Evolutionary conservation across 2,329 filamentous ascomycete genomes (phyloP), one percentile per base, ranked within the genome.

Genomic region (Cryphonectria carpinicola): DNA sequence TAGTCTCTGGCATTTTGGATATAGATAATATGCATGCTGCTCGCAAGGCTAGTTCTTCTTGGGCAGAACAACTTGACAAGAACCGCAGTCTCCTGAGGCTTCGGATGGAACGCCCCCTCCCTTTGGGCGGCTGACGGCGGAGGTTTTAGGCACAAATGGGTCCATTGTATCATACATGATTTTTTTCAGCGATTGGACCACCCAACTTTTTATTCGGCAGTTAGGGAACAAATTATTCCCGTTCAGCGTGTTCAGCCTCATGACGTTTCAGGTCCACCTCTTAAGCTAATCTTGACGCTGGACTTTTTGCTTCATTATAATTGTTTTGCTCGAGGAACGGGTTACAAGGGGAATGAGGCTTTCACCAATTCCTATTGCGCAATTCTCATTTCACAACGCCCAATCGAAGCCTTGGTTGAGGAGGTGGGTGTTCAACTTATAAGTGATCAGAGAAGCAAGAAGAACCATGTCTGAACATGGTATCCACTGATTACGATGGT

Each of bases 151-250:
- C 49, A 54, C 28, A 17, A 25, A 70, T 70, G 70, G 70, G 67
- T 35, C 70, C 67, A 70, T 61, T 49, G 49, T 62, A 17, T 54
- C 41, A n/a, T 52, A n/a, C 66, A 69, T 19, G 62, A 61, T 65
- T 61, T 56, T 66, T 65, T 56, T 22, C 54, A 10, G 35, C 32
- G 39, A 62, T 52, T 28, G 14, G 10, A 11, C 56, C 41, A 25
- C 66, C 49, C 56, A 49, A 66, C 17, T 49, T 67, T 67, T 62
- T 4, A 46, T 28, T 61, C 70, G 70, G 70, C 70, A 71, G 19
- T 54, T 67, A 35, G 70, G 70, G 70, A 65, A 52, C n/a, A 71
- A 52, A 65, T 54, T 71, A 65, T 65, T 35, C 54, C 67, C 62
- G 22, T 17, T 10, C 17, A 39, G 46, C 8, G 10, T n/a, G 14